These are phyloP conservation scores for Trichoderma hamatum DNA, from an alignment of 2,329 filamentous ascomycete genomes.

Conservation along the genomic window DNA sequence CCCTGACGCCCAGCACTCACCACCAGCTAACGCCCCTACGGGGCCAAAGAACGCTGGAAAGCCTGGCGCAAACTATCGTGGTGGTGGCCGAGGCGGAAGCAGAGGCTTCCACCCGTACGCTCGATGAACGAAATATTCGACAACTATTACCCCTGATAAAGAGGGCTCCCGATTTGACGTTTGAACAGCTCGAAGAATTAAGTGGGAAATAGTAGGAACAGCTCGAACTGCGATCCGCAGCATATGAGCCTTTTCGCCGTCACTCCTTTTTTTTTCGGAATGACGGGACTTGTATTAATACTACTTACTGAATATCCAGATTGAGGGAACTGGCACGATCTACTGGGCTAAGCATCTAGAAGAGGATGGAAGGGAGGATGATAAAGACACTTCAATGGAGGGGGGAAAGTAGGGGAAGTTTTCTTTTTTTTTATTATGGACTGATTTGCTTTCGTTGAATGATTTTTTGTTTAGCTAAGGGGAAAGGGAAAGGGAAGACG, in stretches of 20 bases:
- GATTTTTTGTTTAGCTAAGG: neutral
- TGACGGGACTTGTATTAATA: constrained; percentile 9
- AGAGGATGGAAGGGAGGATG: no score
- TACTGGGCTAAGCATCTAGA: neutral
- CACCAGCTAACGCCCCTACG: constrained; percentile 72
- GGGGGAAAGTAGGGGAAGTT: neutral
- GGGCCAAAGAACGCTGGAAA: constrained; percentile 94
- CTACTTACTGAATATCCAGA: constrained; percentile 6
- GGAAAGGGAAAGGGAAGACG: neutral
- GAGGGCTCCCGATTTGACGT: neutral
- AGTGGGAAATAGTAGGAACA: neutral
- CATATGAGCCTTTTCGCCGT: neutral
- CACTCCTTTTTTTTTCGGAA: neutral
- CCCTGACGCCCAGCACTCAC: constrained; percentile 50
- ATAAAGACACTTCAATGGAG: neutral
- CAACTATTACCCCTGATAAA: neutral
- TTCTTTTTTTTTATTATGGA: neutral
- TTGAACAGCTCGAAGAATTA: neutral
- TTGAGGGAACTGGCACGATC: neutral
- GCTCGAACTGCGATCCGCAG: neutral
- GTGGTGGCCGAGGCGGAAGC: constrained; percentile 76
- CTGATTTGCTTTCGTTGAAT: constrained; percentile 1
- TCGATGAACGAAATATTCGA: constrained; percentile 33
- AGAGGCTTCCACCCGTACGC: constrained; percentile 81
- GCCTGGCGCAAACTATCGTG: constrained; percentile 90